Evolutionary conservation across 2,329 filamentous ascomycete genomes (phyloP).

Genomic region (Aspergillus fischeri): DNA sequence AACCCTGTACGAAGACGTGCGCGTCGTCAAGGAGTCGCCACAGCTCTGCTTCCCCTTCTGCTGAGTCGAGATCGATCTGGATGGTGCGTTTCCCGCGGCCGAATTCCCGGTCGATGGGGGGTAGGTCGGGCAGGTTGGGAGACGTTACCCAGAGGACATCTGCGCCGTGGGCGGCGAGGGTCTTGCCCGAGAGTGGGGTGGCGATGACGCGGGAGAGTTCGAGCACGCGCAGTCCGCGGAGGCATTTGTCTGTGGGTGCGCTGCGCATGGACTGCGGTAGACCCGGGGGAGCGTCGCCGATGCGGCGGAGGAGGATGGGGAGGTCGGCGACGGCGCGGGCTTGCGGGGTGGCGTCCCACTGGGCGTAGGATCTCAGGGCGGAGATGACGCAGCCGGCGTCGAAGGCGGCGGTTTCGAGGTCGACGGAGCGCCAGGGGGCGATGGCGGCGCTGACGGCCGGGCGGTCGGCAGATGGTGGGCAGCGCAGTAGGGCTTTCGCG

Average conservation of each 20-base stretch:
- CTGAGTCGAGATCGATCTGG: slow-evolving; percentile 32
- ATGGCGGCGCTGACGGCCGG: slow-evolving; percentile 39
- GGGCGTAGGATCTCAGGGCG: slow-evolving; percentile 46
- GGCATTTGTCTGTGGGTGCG: slow-evolving; percentile 25
- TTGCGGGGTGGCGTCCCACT: slow-evolving; percentile 53
- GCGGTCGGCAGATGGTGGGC: slow-evolving; percentile 31
- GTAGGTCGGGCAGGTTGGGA: slow-evolving; percentile 32
- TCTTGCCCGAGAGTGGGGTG: slow-evolving; percentile 34
- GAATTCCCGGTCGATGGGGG: slow-evolving; percentile 34
- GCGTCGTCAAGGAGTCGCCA: slow-evolving; percentile 29
- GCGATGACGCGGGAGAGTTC: slow-evolving; percentile 40
- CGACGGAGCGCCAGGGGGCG: slow-evolving; percentile 40
- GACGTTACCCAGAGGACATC: slow-evolving; percentile 40
- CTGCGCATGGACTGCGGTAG: slow-evolving; percentile 10
- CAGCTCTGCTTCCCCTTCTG: slow-evolving; percentile 22
- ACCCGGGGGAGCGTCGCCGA: slow-evolving; percentile 18
- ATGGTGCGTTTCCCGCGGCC: slow-evolving; percentile 35
- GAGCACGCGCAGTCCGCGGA: slow-evolving; percentile 38
- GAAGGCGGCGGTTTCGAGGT: slow-evolving; percentile 47
- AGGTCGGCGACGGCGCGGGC: slow-evolving; percentile 42
- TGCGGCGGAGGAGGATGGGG: slow-evolving; percentile 44
- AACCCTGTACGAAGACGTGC: slow-evolving; percentile 46
- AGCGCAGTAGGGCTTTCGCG: slow-evolving; percentile 42
- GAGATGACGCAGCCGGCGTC: slow-evolving; percentile 44
- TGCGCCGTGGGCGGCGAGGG: slow-evolving; percentile 38